Conservation (phyloP, 768 basidiomycete genomes). For the Steccherinum ochraceum region DNA sequence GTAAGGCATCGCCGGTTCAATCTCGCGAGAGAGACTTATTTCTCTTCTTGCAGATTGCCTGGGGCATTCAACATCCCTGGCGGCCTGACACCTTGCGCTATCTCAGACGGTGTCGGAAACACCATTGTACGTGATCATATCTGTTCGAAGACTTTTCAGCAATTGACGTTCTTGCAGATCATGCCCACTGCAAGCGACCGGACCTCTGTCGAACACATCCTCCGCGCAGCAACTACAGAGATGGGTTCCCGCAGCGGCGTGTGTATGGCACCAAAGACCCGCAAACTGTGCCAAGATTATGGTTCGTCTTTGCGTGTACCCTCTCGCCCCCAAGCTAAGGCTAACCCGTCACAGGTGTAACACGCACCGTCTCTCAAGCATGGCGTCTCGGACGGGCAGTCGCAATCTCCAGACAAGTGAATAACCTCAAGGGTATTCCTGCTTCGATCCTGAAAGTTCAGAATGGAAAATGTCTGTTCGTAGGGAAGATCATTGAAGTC, state of each 20-base stretch:
- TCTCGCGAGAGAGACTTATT: not conserved
- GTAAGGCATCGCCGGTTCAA: conserved; percentile 10
- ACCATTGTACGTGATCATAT: conserved; percentile 19
- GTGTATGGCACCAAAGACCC: conserved; percentile 20
- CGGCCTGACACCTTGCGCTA: conserved; percentile 27
- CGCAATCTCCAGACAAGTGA: conserved; percentile 42
- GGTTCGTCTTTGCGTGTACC: too few species aligned
- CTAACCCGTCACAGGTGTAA: too few species aligned
- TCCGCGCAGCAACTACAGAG: conserved; percentile 21
- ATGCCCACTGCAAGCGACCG: conserved; percentile 16
- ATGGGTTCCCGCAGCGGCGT: conserved; percentile 25
- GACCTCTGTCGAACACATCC: conserved; percentile 19
- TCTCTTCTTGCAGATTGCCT: conserved; percentile 15
- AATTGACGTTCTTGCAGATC: conserved; percentile 7
- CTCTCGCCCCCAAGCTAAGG: too few species aligned
- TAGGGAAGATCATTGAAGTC: conserved; percentile 53
- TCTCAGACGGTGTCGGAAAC: conserved; percentile 32
- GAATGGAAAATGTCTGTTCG: conserved; percentile 40
- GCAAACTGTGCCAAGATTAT: conserved; percentile 20
- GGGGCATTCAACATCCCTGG: conserved; percentile 20
- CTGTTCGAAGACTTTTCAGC: too few species aligned
- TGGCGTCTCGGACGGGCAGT: conserved; percentile 62
- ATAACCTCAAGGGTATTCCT: conserved; percentile 30
- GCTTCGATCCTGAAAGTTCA: conserved; percentile 24
- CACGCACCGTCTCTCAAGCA: conserved; percentile 49